Evolutionary conservation across 768 basidiomycete species (phyloP), one percentile per base, ranked within the genome.

Genomic region (Postia placenta): DNA sequence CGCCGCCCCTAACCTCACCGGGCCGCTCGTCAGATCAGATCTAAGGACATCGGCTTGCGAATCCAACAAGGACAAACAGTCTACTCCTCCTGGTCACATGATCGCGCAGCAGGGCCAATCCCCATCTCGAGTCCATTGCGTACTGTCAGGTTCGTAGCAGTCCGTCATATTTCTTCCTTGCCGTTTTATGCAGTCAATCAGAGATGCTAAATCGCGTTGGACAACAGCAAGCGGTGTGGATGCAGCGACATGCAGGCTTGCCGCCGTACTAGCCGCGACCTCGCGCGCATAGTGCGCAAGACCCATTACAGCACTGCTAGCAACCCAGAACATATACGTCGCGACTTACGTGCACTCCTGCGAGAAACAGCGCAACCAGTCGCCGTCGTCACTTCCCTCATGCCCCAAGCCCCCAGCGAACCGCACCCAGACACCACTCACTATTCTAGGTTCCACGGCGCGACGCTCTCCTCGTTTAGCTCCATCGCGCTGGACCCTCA

Each of bases 401-500:
- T 85, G 70, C 79, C 74, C 5, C 15, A 41, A 2, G 27, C 50
- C 19, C 5, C 27, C 45, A 9, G 3, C 40, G 6, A 48, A 26
- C 25, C 6, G 20, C 46, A 28, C 24, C 6, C 41, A 23, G 19
- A 35, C 5, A 15, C 43, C 23, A 15, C 30, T 12, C 14, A 40
- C 25, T 48, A 43, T 38, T 39, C 57, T 5, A 56, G 49, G 9
- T 91, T 78, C 59, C 93, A 96, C 65, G 93, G 94, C 56, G 92
- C 92, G 19, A 97, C 94, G 1, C 74, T 98, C 26, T 94, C 94
- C 7, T 95, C 92, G 0, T 92, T 98, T 63, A 82, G 91, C 19
- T 92, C 92, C 24, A 82, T 97, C 60, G 81, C 94, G 2, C 80
- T 98, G 74, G 81, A 92, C 56, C 94, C 94, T 1, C 71, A 81